Evolutionary conservation across 2,329 filamentous ascomycete species (phyloP).

Genomic region (Xylaria sp.): DNA sequence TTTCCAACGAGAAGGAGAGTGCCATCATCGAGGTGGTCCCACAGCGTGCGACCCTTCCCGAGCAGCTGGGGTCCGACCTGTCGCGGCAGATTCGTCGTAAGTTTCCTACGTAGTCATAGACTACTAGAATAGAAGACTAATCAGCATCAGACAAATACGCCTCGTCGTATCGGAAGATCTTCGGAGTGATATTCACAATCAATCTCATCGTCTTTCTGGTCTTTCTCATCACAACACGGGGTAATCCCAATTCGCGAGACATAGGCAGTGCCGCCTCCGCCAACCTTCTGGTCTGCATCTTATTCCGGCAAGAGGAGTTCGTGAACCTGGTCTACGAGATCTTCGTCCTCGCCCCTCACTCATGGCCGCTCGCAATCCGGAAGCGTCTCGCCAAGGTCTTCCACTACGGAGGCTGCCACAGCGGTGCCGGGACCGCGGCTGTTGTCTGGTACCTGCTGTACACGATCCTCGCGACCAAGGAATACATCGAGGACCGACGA

Average conservation of each 20-base stretch:
- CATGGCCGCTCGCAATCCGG: slow-evolving; percentile 61
- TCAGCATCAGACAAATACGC: slow-evolving; percentile 45
- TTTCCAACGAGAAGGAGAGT: slow-evolving; percentile 38
- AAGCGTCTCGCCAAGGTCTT: slow-evolving; percentile 63
- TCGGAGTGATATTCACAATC: slow-evolving; percentile 62
- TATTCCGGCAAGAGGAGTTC: slow-evolving; percentile 65
- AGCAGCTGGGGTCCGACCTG: slow-evolving; percentile 43
- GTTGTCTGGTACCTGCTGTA: slow-evolving; percentile 62
- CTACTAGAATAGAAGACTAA: slow-evolving; percentile 30
- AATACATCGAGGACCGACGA: slow-evolving; percentile 41
- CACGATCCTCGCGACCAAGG: slow-evolving; percentile 47
- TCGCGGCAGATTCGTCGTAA: slow-evolving; percentile 45
- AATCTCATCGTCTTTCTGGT: slow-evolving; percentile 63
- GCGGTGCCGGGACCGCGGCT: slow-evolving; percentile 62
- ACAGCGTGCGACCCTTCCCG: slow-evolving; percentile 42
- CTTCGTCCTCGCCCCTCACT: slow-evolving; percentile 58
- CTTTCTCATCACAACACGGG: slow-evolving; percentile 52
- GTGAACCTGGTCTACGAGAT: slow-evolving; percentile 63
- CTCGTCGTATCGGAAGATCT: slow-evolving; percentile 64
- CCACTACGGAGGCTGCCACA: slow-evolving; percentile 64
- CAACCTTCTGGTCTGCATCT: slow-evolving; percentile 62
- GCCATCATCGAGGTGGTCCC: slow-evolving; percentile 17
- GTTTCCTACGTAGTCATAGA: slow-evolving; percentile 12
- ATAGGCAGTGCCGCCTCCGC: slow-evolving; percentile 56
- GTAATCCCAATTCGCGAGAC: slow-evolving; percentile 52